Conservation (phyloP, 148 eudicot species). For the Bassia scoparia region DNA sequence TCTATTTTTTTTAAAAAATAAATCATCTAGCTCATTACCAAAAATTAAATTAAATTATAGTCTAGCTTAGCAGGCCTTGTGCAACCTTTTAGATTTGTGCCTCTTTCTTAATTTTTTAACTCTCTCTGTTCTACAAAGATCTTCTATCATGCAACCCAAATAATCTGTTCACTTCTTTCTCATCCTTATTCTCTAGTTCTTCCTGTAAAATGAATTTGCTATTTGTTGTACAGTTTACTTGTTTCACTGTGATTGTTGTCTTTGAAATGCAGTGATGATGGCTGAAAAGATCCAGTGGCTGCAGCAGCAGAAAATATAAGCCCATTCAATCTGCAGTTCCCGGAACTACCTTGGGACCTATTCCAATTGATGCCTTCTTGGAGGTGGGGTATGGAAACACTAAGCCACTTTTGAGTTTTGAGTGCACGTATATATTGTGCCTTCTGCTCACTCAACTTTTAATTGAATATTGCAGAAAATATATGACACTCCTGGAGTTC, state of each 20-base stretch:
- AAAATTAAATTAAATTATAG: background rate
- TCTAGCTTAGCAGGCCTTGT: too few relatives aligned
- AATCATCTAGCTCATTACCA: background rate
- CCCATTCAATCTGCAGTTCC: conserved; percentile 99
- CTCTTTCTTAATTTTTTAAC: too few relatives aligned
- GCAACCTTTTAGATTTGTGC: too few relatives aligned
- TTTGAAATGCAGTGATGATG: conserved; percentile 51
- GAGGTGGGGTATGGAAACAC: conserved; percentile 76
- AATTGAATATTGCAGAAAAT: conserved; percentile 54
- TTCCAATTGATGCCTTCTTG: conserved; percentile 79
- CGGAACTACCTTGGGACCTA: conserved; percentile 97
- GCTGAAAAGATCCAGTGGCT: conserved; percentile 90
- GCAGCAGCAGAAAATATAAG: conserved; percentile 81
- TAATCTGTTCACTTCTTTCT: background rate
- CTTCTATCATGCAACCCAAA: background rate
- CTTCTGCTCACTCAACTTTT: background rate
- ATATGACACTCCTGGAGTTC: conserved; percentile 95
- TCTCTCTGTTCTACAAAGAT: background rate
- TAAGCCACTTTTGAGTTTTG: background rate
- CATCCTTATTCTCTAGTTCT: background rate
- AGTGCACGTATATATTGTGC: background rate
- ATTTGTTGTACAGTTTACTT: conserved; percentile 5
- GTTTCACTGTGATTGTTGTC: background rate
- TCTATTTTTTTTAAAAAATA: too few relatives aligned
- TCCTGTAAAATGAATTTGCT: too few relatives aligned